phyloP scores from a whole-genome alignment of 2,329 filamentous ascomycete genomes.

The Hysterium pulicare region DNA sequence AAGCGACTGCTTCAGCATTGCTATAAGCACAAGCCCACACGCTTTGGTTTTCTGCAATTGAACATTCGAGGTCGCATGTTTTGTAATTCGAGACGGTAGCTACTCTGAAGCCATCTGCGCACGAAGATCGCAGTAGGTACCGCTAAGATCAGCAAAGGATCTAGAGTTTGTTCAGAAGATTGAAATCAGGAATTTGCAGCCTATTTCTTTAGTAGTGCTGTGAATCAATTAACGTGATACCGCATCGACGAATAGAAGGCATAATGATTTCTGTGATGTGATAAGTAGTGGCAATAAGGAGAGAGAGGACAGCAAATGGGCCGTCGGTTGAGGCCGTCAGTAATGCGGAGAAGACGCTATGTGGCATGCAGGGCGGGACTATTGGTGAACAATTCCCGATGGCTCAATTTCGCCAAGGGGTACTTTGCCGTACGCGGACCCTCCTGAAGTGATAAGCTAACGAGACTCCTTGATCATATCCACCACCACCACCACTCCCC shows the following conservation, averaged over 20 bases:
- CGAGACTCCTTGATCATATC: slow-evolving; percentile 1
- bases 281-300: not conserved
- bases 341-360: slow-evolving; percentile 1
- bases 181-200: too few relatives aligned
- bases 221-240: not conserved
- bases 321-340: not conserved
- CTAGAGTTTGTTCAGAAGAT: too few relatives aligned
- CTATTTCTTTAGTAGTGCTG: too few relatives aligned
- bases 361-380: not conserved
- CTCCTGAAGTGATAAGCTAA: slow-evolving; percentile 2
- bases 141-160: too few relatives aligned
- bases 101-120: too few relatives aligned
- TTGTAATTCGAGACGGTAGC: too few relatives aligned
- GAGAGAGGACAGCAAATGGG: not conserved
- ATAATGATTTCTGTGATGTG: not conserved
- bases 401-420: not conserved
- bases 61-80: too few relatives aligned
- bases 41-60: too few relatives aligned
- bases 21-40: too few relatives aligned
- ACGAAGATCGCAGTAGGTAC: too few relatives aligned
- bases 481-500: not conserved
- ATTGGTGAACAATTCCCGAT: not conserved
- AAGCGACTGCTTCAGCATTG: too few relatives aligned
- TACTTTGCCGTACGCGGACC: too few relatives aligned
- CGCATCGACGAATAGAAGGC: not conserved